Percentiles rank a stretch among this genome's conserved stretches.
Conservation (phyloP, 805 yeast genomes). For the Blastobotrys americana region DNA sequence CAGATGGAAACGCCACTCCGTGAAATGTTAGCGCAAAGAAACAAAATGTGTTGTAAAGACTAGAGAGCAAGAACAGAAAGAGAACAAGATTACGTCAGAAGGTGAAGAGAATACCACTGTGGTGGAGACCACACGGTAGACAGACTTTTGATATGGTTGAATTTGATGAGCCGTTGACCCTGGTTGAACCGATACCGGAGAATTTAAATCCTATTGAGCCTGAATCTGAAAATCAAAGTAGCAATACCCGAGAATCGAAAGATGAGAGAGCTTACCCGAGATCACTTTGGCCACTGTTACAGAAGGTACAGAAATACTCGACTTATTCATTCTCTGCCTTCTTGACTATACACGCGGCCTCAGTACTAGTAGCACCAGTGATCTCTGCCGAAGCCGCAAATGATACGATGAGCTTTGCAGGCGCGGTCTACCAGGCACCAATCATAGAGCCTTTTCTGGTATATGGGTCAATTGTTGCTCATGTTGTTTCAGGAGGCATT, state of each 20-base stretch:
- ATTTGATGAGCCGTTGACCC: background rate
- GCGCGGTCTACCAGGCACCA: constrained; percentile 53
- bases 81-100: too few species aligned
- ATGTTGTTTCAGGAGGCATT: constrained; percentile 46
- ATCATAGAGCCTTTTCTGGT: constrained; percentile 41
- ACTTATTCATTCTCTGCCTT: constrained; percentile 51
- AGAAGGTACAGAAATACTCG: constrained; percentile 35
- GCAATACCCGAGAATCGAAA: too few species aligned
- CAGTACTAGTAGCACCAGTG: constrained; percentile 50
- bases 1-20: too few species aligned
- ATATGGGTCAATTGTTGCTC: constrained; percentile 40
- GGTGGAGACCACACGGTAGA: background rate
- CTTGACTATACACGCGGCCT: constrained; percentile 46
- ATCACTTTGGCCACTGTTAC: constrained; percentile 4
- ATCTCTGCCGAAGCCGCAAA: constrained; percentile 40
- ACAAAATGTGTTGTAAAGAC: too few species aligned
- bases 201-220: background rate
- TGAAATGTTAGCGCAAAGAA: too few species aligned
- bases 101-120: too few species aligned
- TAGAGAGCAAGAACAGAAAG: too few species aligned
- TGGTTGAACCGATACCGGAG: constrained; percentile 4
- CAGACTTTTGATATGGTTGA: background rate
- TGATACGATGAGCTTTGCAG: constrained; percentile 49
- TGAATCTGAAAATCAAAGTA: background rate
- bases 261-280: too few species aligned